Evolutionary conservation across 495 filamentous ascomycete genomes (phyloP).

Genomic region (Penicillium cataractarum): DNA sequence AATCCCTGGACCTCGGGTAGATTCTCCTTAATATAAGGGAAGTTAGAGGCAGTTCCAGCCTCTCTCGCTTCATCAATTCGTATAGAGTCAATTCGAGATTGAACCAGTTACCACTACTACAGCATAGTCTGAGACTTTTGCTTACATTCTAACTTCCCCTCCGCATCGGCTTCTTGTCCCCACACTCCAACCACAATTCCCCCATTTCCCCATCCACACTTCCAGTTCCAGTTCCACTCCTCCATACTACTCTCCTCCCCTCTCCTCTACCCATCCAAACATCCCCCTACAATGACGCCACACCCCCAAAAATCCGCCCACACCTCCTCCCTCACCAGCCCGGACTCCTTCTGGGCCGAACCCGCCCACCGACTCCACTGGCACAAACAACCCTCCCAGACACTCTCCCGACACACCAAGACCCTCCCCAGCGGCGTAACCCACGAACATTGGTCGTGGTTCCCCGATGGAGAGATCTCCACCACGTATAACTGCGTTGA

Average conservation of each 20-base stretch:
- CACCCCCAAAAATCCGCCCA: conserved; percentile 47
- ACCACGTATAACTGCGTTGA: conserved; percentile 91
- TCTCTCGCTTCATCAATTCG: too few species aligned
- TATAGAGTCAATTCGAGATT: too few species aligned
- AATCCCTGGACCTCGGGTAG: conserved; percentile 14
- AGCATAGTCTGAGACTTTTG: too few species aligned
- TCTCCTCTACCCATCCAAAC: too few species aligned
- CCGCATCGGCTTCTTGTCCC: neutral
- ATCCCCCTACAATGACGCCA: conserved; percentile 19
- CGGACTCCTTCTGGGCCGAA: conserved; percentile 74
- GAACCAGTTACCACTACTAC: too few species aligned
- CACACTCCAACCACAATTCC: neutral
- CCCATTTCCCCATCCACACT: too few species aligned
- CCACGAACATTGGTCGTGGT: conserved; percentile 80
- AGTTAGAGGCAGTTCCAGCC: neutral
- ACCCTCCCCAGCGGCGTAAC: conserved; percentile 49
- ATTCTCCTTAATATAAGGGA: neutral
- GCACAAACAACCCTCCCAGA: conserved; percentile 67
- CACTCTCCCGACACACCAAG: conserved; percentile 48
- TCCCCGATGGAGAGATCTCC: conserved; percentile 84
- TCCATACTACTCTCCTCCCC: too few species aligned
- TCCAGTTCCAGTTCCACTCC: too few species aligned
- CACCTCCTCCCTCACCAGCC: conserved; percentile 48
- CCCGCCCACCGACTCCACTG: conserved; percentile 78
- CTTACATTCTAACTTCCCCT: neutral